Conservation (phyloP, 2,329 filamentous ascomycete genomes). For the Thielaviopsis musarum region DNA sequence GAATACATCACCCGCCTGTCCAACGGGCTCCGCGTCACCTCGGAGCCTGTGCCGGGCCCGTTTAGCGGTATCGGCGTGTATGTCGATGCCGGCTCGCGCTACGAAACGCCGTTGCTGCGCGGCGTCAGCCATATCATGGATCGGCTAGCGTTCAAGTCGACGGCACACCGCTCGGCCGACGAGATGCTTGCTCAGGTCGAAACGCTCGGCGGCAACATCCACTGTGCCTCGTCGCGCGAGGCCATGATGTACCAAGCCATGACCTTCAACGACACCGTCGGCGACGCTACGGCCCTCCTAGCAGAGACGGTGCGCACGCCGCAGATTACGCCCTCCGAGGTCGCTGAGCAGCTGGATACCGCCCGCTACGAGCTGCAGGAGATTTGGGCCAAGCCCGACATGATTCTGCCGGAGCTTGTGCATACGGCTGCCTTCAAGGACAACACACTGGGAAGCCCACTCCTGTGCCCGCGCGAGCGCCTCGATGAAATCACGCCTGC, state of each 20-base stretch:
- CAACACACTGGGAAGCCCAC: constrained; percentile 86
- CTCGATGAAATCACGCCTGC: constrained; percentile 55
- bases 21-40: constrained; percentile 88
- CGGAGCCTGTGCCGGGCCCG: constrained; percentile 82
- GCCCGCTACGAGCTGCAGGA: constrained; percentile 91
- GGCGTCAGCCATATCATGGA: constrained; percentile 96
- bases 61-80: constrained; percentile 94
- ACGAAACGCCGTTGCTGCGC: constrained; percentile 69
- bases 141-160: constrained; percentile 84
- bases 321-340: constrained; percentile 69
- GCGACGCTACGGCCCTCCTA: constrained; percentile 63
- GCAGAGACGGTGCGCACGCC: constrained; percentile 90
- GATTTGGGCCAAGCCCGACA: constrained; percentile 93
- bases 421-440: constrained; percentile 93
- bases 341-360: constrained; percentile 72
- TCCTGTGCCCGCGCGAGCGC: constrained; percentile 78
- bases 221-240: constrained; percentile 89
- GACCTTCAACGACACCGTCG: constrained; percentile 87
- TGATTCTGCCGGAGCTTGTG: constrained; percentile 87
- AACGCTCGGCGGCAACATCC: constrained; percentile 82
- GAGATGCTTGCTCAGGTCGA: constrained; percentile 80
- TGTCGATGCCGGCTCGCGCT: constrained; percentile 85
- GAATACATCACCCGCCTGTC: constrained; percentile 71
- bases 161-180: constrained; percentile 53
- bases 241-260: constrained; percentile 98